Evolutionary conservation across 1,139 yeast genomes (phyloP).

Genomic region (Yueomyces sp.): DNA sequence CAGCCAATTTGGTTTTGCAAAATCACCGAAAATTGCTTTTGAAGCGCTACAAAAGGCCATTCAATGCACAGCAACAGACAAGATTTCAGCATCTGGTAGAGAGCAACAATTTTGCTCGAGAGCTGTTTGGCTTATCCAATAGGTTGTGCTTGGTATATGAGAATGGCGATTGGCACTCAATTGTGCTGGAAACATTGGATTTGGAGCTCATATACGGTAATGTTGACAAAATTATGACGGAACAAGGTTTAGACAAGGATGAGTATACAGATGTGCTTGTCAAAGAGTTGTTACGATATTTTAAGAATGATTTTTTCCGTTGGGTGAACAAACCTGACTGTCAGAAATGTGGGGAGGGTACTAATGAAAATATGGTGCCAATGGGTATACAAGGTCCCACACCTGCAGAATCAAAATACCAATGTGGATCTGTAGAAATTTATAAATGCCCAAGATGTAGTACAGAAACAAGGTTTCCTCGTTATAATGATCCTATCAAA

Average conservation of each 20-base stretch:
- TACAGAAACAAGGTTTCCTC: constrained; percentile 44
- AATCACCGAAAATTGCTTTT: neutral
- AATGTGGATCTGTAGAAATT: constrained; percentile 43
- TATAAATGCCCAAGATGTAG: constrained; percentile 48
- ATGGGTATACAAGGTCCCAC: constrained; percentile 29
- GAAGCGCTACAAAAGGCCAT: constrained; percentile 6
- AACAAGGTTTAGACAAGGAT: neutral
- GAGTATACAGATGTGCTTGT: constrained; percentile 64
- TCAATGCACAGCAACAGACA: constrained; percentile 14
- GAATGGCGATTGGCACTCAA: constrained; percentile 20
- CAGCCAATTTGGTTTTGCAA: neutral
- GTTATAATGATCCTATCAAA: constrained; percentile 58
- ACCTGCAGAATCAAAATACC: constrained; percentile 30
- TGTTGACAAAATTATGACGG: constrained; percentile 25
- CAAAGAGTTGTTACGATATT: constrained; percentile 57
- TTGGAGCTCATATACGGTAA: constrained; percentile 25
- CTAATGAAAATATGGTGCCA: constrained; percentile 22
- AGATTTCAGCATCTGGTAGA: constrained; percentile 8
- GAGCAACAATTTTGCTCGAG: constrained; percentile 15
- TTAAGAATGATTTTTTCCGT: constrained; percentile 63
- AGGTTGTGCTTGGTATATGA: constrained; percentile 19
- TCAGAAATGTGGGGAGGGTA: constrained; percentile 33
- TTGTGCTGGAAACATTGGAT: constrained; percentile 27
- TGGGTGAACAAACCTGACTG: constrained; percentile 77
- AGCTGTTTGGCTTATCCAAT: constrained; percentile 9